These are phyloP conservation scores for Phalaenopsis hybrid DNA, from an alignment of 116 monocot genomes.

Conservation along the genomic window DNA sequence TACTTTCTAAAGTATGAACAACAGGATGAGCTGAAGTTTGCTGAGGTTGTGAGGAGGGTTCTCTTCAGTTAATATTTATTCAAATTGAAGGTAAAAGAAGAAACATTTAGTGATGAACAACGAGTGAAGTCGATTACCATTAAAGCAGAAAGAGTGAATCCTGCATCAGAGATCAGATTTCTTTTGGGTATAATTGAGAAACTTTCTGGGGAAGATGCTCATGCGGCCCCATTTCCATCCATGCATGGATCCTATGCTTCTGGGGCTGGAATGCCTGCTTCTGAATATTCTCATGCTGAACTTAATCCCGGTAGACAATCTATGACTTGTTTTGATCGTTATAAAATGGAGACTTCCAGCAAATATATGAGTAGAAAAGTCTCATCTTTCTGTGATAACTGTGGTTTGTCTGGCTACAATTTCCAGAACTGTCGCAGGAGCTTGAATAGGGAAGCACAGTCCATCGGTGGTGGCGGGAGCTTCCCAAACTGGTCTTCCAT, in stretches of 20 bases:
- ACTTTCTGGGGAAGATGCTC: constrained; percentile 18
- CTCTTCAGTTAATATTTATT: constrained; percentile 34
- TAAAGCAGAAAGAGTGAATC: constrained; percentile 38
- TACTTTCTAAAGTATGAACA: constrained; percentile 30
- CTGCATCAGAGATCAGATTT: constrained; percentile 32
- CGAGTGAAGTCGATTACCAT: constrained; percentile 34
- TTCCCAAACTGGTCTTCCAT: constrained; percentile 11
- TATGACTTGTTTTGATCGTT: constrained; percentile 1
- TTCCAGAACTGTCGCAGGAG: constrained; percentile 25
- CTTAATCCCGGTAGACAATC: no score
- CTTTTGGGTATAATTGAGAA: constrained; percentile 35
- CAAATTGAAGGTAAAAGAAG: constrained; percentile 50
- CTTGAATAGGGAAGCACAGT: constrained; percentile 18
- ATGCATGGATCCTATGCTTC: constrained; percentile 7
- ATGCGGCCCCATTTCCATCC: neutral
- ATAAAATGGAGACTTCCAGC: constrained; percentile 12
- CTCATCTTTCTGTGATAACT: constrained; percentile 23
- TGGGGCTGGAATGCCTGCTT: constrained; percentile 3
- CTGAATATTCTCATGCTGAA: no score
- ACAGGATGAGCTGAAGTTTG: constrained; percentile 36
- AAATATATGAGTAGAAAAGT: constrained; percentile 18
- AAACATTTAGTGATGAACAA: constrained; percentile 38
- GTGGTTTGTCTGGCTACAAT: constrained; percentile 27
- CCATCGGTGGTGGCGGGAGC: constrained; percentile 9
- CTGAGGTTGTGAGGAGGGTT: constrained; percentile 25